Evolutionary conservation across 768 basidiomycete genomes (phyloP), one percentile per base, ranked within the genome.

Genomic region (Calocera cornea): DNA sequence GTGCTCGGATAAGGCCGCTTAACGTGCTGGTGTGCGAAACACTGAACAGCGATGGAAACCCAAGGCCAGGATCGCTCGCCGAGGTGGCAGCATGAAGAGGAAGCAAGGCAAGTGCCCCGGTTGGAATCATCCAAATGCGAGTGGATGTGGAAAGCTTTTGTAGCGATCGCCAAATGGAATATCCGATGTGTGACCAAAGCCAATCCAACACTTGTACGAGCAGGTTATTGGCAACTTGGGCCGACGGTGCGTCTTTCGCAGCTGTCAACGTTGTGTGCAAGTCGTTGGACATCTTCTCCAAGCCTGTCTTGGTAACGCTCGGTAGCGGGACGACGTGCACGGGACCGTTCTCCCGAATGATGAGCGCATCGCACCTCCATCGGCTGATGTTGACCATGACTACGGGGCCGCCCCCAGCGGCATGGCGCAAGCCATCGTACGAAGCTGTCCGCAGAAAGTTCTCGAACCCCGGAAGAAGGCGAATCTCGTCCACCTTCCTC

Each of bases 301-400:
- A 24, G 16, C 8, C 19, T 17, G 19, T 19, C 24, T 47, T 47
- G 5, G 5, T 47, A 19, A 47, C 31, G 24, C 19, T 33, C 27
- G 14, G 54, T 2, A 60, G 24, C 31, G 54, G 27, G 11, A 60
- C 24, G 2, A 33, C 27, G 10, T 19, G 31, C 7, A 33, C 54
- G 7, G 54, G 54, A 16, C 7, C 14, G 22, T 60, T 5, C 14
- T 8, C 16, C 27, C 14, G 14, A 27, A 80, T 71, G 14, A 79
- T 76, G 31, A 81, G 31, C 0, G 78, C 80, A 67, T 81, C 78
- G 40, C 78, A 81, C n/a, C 77, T 72, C 38, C 31, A 67, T 11
- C 34, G 29, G 67, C 73, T 70, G 29, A 74, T 68, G 41, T 80
- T 81, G 54, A 81, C 71, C 17, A 81, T 67, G 22, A 31, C 31